Base-by-base conservation (phyloP, 2,329 filamentous ascomycete species). In the Alternaria conjuncta region DNA sequence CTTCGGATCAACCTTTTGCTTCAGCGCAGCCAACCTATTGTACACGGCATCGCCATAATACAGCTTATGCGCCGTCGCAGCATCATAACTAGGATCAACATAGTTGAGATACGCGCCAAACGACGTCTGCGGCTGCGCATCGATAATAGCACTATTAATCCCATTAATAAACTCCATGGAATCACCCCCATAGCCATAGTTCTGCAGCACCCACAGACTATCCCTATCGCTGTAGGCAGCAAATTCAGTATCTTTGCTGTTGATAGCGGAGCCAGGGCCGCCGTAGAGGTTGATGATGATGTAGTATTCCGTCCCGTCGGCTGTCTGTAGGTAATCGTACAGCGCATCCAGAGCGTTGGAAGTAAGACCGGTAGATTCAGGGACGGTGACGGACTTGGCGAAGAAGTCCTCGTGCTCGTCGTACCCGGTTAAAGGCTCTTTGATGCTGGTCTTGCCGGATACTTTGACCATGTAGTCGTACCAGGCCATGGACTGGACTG, bases 51-150 rank as follows among this genome's bases (percentile, higher is more conserved):
- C 72, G 6, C 83, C 79, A 65, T 84, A 87, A 74, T 87, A 87
- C 65, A 84, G 72, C 62, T 82, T 72, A 65, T 85, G 82, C 3
- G 86, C 86, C n/a, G 79, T 79, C 2, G 78, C 78, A n/a, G 81
- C 78, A 70, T 80, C 78, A 61, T 86, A 78, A 46, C 76, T 80
- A 0, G 85, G 81, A 68, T 87, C 86, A 5, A 85, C 82, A 56
- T 87, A 87, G 78, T 87, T 87, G 67, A 84, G 77, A 65, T 87
- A 87, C 61, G 83, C 83, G 18, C 83, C 84, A 74, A 84, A 85
- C 8, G 76, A 68, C 2, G 75, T 79, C 36, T 78, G 68, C 12
- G 75, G 73, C 74, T 82, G 76, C n/a, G 71, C 73, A 12, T 75
- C 70, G 28, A 75, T 78, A 53, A 83, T 75, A 6, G 75, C 78